Conservation (phyloP, 768 basidiomycete genomes). For the Amanita thiersii region DNA sequence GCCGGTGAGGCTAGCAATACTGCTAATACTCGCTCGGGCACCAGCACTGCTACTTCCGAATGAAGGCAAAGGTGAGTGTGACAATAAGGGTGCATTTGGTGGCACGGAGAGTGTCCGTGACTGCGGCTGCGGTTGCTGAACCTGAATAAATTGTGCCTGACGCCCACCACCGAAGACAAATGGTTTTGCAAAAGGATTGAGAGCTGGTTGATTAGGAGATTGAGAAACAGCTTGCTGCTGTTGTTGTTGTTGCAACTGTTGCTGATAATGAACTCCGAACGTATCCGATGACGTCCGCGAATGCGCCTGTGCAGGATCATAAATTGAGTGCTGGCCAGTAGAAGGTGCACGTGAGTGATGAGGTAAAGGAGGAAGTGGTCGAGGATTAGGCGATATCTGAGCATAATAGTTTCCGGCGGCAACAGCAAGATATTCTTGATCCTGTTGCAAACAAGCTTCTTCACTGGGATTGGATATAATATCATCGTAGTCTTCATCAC, state of each 20-base stretch:
- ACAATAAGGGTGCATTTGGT: constrained; percentile 24
- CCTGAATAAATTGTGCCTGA: constrained; percentile 14
- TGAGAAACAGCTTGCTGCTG: constrained; percentile 15
- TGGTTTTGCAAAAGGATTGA: constrained; percentile 79
- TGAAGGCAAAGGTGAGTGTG: constrained; percentile 37
- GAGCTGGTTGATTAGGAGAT: constrained; percentile 20
- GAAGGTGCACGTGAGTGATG: constrained; percentile 64
- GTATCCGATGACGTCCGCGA: constrained; percentile 44
- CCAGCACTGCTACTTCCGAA: constrained; percentile 16
- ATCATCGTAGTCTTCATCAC: constrained; percentile 41
- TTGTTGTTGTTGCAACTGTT: constrained; percentile 15
- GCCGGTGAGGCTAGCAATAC: constrained; percentile 18
- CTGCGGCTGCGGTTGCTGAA: constrained; percentile 1
- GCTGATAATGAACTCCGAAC: constrained; percentile 15
- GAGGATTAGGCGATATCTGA: constrained; percentile 34
- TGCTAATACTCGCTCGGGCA: constrained; percentile 1
- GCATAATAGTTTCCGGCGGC: constrained; percentile 32
- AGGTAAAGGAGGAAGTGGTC: constrained; percentile 48
- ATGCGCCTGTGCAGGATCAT: constrained; percentile 59
- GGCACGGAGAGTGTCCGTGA: constrained; percentile 14
- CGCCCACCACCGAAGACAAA: constrained; percentile 63
- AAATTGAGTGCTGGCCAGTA: constrained; percentile 42
- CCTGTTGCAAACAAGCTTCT: constrained; percentile 35
- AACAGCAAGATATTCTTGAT: constrained; percentile 36
- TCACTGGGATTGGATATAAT: constrained; percentile 85